Percentiles rank a stretch among this genome's conserved stretches.
phyloP scores from a whole-genome alignment of 1,284 basidiomycete genomes.

The Moniliophthora roreri region DNA sequence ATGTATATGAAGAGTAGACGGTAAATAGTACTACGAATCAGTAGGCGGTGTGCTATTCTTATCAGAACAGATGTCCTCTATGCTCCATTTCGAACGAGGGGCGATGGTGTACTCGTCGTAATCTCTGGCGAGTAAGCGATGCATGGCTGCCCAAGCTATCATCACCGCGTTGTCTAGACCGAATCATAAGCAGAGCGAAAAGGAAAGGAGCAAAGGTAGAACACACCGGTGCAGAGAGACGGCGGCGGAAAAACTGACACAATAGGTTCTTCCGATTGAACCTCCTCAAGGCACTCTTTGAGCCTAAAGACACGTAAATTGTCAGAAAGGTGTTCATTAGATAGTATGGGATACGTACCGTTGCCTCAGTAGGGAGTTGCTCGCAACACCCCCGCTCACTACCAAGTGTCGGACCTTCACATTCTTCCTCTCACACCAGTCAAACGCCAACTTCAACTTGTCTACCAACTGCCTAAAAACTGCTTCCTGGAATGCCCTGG shows the following conservation, averaged over 20 bases:
- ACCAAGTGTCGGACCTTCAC: constrained; percentile 60
- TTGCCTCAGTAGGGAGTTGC: constrained; percentile 69
- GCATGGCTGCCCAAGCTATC: constrained; percentile 89
- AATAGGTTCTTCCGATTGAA: constrained; percentile 31
- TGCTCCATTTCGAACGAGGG: constrained; percentile 66
- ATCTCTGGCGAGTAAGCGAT: constrained; percentile 68
- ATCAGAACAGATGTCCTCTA: constrained; percentile 48
- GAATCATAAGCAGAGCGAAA: not conserved
- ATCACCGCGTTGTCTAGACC: constrained; percentile 92
- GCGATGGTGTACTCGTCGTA: constrained; percentile 66
- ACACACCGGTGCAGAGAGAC: constrained; percentile 76
- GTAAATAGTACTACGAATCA: no score
- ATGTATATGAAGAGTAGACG: no score
- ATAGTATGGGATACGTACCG: constrained; percentile 41
- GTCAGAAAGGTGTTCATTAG: not conserved
- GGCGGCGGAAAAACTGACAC: constrained; percentile 69
- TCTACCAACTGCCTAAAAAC: constrained; percentile 73
- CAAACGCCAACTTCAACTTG: constrained; percentile 67
- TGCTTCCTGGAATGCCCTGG: constrained; percentile 71
- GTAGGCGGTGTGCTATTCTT: not conserved
- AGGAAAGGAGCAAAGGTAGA: not conserved
- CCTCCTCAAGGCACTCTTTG: constrained; percentile 38
- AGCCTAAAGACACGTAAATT: constrained; percentile 2
- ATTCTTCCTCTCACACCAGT: constrained; percentile 40
- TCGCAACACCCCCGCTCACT: constrained; percentile 89